Evolutionary conservation across 2,329 filamentous ascomycete genomes (phyloP), one percentile per base, ranked within the genome.

Genomic region (Paraphoma sp.): DNA sequence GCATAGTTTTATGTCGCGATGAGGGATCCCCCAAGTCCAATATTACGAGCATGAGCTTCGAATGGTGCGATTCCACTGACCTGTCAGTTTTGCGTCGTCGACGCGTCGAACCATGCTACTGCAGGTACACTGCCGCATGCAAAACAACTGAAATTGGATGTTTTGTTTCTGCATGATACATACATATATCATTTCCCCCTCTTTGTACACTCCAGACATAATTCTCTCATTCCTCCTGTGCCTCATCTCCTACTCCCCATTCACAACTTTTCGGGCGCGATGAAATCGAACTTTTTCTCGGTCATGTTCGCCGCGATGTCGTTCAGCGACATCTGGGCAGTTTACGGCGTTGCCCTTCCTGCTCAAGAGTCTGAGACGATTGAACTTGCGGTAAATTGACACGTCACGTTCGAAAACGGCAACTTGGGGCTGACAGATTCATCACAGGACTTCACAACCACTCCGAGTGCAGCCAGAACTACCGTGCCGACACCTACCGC

Each of bases 121-220:
- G 55, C 65, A 69, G 43, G 51, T 53, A 47, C 54, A 54, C 53
- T 54, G 59, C 57, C 17, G 43, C 33, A 62, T 66, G 65, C 67
- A 67, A 49, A 57, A 57, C 43, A 51, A 51, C 51, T 53, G 44
- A 29, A 51, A 49, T 17, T 51, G 51, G 46, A 48, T 60, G 53
- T 65, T 65, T 64, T 46, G 23, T 50, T 43, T 43, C 17, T 31
- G 47, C 33, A 14, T 16, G 38, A 48, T 40, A 42, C 45, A n/a
- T 14, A 42, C 14, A 11, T 42, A 46, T 40, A 17, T 31, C n/a
- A 41, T 38, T 31, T 48, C 30, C 50, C 46, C 44, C 60, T 59
- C 51, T 54, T 45, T 45, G 48, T 45, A 28, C 43, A 31, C 50
- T 33, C 40, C 9, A 36, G 14, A 42, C 40, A 16, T n/a, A n/a